Percentiles rank a stretch among this genome's conserved stretches.
phyloP scores from a whole-genome alignment of 2,329 filamentous ascomycete species.

The Sarocladiaceae sp. region DNA sequence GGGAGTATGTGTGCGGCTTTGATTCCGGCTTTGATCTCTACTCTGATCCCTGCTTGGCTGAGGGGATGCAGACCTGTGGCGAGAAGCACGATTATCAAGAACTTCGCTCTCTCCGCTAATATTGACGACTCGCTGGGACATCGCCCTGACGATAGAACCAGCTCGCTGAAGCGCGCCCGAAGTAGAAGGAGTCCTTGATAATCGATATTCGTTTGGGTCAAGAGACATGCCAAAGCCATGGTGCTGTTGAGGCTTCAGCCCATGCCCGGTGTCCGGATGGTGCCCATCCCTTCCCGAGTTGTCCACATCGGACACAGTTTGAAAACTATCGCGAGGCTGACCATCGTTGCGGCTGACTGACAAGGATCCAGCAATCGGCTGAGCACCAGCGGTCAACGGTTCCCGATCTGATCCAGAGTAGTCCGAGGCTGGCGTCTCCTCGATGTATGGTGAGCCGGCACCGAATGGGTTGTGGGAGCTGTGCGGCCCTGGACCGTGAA shows the following conservation, averaged over 20 bases:
- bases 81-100: slow-evolving; percentile 66
- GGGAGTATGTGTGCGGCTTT: not conserved
- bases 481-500: slow-evolving; percentile 19
- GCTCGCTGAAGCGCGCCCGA: slow-evolving; percentile 62
- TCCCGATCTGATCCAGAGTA: slow-evolving; percentile 54
- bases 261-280: slow-evolving; percentile 54
- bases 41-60: slow-evolving; percentile 2
- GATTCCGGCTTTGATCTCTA: not conserved
- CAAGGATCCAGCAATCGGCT: slow-evolving; percentile 50
- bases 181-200: slow-evolving; percentile 52
- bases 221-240: slow-evolving; percentile 55
- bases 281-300: slow-evolving; percentile 53
- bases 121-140: slow-evolving; percentile 97
- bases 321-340: slow-evolving; percentile 50
- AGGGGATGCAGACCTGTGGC: slow-evolving; percentile 55
- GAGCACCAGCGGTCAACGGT: slow-evolving; percentile 51
- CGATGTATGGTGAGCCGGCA: slow-evolving; percentile 26
- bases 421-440: slow-evolving; percentile 26
- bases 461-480: slow-evolving; percentile 26
- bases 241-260: slow-evolving; percentile 43
- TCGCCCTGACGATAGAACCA: slow-evolving; percentile 72
- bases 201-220: slow-evolving; percentile 44
- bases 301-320: slow-evolving; percentile 51
- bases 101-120: slow-evolving; percentile 89
- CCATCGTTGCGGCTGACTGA: slow-evolving; percentile 34